Evolutionary conservation across 495 filamentous ascomycete genomes (phyloP), one percentile per base, ranked within the genome.

Genomic region (Aspergillus avenaceus): DNA sequence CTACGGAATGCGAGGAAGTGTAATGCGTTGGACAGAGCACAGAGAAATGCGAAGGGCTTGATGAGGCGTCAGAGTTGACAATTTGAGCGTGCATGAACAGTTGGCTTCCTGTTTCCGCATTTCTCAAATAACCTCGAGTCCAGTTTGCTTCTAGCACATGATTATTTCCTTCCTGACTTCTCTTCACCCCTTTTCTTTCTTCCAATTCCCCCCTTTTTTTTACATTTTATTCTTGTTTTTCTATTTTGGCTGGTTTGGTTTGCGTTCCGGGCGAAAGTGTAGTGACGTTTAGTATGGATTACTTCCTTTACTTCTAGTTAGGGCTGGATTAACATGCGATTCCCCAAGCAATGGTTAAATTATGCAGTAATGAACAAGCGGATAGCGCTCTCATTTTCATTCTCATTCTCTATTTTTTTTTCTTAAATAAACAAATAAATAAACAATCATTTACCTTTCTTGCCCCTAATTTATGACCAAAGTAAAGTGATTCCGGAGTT

Each of bases 31-130:
- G 63, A 60, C 45, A 69, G 54, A 9, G 72, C 71, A 34, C 73
- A 77, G 37, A 61, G 59, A 46, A 61, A 61, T 34, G 73, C 71
- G 18, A 66, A 62, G 32, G 47, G 62, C 31, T 38, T 77, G 41
- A 41, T 69, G 49, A 61, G 52, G 41, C 52, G 58, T 26, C 55
- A 52, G 38, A 46, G 49, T 25, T 55, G 49, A 19, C 44, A 49
- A 2, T 7, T 26, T 9, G 45, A 54, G 54, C 46, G 49, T 50
- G 50, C 52, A 21, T 34, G 36, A 47, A n/a, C n/a, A n/a, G n/a
- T n/a, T n/a, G n/a, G n/a, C n/a, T n/a, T n/a, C n/a, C n/a, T n/a
- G n/a, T n/a, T n/a, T n/a, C n/a, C n/a, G n/a, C n/a, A n/a, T n/a
- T n/a, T n/a, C n/a, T n/a, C n/a, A n/a, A n/a, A n/a, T n/a, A n/a